Base-by-base conservation (phyloP, 2,329 filamentous ascomycete genomes). In the Claviceps monticola region DNA sequence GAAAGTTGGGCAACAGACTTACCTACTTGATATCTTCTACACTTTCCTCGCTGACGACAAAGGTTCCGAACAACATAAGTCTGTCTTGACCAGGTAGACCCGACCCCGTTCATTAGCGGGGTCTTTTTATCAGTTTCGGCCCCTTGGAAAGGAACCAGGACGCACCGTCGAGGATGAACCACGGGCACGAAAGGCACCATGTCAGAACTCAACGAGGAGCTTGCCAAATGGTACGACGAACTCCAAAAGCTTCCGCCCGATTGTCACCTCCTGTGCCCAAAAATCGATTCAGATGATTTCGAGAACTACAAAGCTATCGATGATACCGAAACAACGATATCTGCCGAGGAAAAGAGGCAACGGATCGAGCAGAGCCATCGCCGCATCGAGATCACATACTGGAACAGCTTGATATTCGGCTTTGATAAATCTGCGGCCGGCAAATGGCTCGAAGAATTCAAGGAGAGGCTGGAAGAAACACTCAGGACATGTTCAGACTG, bases 201-300 rank as follows among this genome's bases (percentile, higher is more conserved):
- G 71, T 64, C 65, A 47, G 61, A 64, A 44, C 52, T 62, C 43
- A 61, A 64, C 43, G 69, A 73, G 55, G 67, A 71, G 57, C 66
- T 75, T 51, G 65, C 60, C 17, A 62, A 66, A 51, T 71, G 69
- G 62, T 74, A 68, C 55, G 67, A 71, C 54, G 67, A 71, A 53
- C 62, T 74, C 2, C 66, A 70, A 46, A 61, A 65, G 29, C 65
- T 76, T n/a, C 68, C 71, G 3, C 43, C 64, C n/a, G 67, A 75
- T 14, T 68, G 72, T 23, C 85, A 89, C 60, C 71, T 87, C 50
- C 77, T 88, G 54, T 89, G 85, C 55, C 83, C 85, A 1, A 80
- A 78, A 54, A 66, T 79, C 52, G 68, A 72, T 58, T 76, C 81
- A 46, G 77, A 84, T 1, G 85, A 88, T 55, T 65, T 66, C 19